Conservation (phyloP, 805 yeast species). For the Saccharomycopsis selenospora region DNA sequence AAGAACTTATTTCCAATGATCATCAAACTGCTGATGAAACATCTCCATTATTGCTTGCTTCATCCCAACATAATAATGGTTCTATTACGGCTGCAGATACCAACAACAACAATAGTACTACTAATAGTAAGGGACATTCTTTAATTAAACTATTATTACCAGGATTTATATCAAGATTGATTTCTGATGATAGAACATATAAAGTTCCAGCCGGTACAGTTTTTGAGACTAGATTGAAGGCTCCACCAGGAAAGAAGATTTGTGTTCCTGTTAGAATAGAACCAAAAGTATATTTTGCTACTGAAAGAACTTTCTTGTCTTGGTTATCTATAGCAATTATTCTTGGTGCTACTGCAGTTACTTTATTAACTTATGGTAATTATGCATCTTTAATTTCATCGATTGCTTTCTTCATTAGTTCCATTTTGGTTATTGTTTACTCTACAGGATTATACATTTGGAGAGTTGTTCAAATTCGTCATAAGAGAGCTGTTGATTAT, state of each 20-base stretch:
- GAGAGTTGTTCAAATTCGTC: slow-evolving; percentile 78
- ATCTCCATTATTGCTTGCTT: slow-evolving; percentile 13
- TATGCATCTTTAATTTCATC: slow-evolving; percentile 71
- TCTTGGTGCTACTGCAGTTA: slow-evolving; percentile 81
- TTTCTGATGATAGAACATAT: slow-evolving; percentile 42
- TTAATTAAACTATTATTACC: slow-evolving; percentile 1
- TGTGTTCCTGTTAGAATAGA: slow-evolving; percentile 94
- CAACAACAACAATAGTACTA: neutral
- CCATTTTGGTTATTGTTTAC: slow-evolving; percentile 65
- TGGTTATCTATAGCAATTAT: slow-evolving; percentile 92
- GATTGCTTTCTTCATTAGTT: slow-evolving; percentile 76
- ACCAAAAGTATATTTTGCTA: slow-evolving; percentile 98
- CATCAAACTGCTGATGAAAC: slow-evolving; percentile 5
- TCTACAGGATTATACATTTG: slow-evolving; percentile 68
- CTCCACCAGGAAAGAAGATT: slow-evolving; percentile 85
- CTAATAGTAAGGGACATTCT: neutral
- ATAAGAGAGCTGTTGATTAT: slow-evolving; percentile 74
- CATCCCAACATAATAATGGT: neutral
- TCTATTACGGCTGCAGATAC: neutral
- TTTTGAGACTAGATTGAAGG: slow-evolving; percentile 48
- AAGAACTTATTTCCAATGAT: slow-evolving; percentile 38
- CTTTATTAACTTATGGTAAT: slow-evolving; percentile 80
- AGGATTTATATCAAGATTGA: slow-evolving; percentile 35
- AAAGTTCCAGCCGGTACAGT: slow-evolving; percentile 61
- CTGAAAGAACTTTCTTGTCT: slow-evolving; percentile 87